Evolutionary conservation across 2,329 filamentous ascomycete genomes (phyloP).

Genomic region (Nothomitra cinnamomea): DNA sequence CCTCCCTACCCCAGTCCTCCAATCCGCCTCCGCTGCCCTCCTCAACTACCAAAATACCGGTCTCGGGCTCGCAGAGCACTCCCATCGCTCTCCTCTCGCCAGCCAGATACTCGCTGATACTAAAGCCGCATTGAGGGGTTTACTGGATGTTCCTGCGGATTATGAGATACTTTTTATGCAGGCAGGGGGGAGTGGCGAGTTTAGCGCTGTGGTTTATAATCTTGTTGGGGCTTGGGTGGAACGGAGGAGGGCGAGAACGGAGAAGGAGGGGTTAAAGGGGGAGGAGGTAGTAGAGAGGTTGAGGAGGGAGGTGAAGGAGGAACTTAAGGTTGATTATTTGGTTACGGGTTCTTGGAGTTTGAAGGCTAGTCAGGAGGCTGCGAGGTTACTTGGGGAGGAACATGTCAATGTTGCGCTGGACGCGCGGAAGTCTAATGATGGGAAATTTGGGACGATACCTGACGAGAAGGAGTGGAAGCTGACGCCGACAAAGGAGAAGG

Average conservation of each 20-base stretch:
- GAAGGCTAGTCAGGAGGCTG: conserved; percentile 75
- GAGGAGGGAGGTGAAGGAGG: conserved; percentile 44
- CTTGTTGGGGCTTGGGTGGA: conserved; percentile 69
- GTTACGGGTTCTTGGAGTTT: conserved; percentile 82
- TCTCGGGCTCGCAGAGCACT: conserved; percentile 76
- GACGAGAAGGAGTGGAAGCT: conserved; percentile 61
- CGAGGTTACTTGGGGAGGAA: conserved; percentile 57
- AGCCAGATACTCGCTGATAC: conserved; percentile 62
- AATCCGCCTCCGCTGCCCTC: conserved; percentile 58
- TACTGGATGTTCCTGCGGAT: conserved; percentile 67
- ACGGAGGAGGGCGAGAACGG: conserved; percentile 33
- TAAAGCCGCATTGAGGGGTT: conserved; percentile 53
- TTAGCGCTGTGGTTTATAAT: conserved; percentile 72
- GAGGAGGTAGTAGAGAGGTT: conserved; percentile 41
- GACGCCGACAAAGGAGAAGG: conserved; percentile 40
- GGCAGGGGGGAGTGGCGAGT: conserved; percentile 71
- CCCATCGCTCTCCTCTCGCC: conserved; percentile 68
- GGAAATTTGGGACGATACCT: conserved; percentile 77
- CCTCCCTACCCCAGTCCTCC: conserved; percentile 65
- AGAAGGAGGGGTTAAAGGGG: conserved; percentile 27
- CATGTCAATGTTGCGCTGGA: conserved; percentile 69
- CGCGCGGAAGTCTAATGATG: conserved; percentile 40
- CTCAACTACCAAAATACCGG: conserved; percentile 69
- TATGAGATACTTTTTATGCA: conserved; percentile 86
- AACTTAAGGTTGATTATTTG: conserved; percentile 75